phyloP scores from a whole-genome alignment of 176 grass and related monocot genomes.

The Phyllostachys edulis region DNA sequence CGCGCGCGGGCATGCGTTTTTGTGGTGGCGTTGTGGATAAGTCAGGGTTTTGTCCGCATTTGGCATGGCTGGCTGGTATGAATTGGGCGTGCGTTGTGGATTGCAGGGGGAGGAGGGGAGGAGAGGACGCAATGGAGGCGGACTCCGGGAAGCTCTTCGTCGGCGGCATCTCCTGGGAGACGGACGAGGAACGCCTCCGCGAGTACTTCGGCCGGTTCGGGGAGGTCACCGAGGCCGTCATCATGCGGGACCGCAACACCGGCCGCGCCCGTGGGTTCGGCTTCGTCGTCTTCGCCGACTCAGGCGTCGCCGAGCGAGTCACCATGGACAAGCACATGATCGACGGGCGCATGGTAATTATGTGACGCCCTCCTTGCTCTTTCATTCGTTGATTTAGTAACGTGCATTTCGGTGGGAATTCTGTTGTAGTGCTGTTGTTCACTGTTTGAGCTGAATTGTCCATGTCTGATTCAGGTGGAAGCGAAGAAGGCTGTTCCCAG shows the following conservation, averaged over 20 bases:
- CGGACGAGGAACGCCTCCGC: conserved; percentile 85
- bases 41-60: conserved; percentile 49
- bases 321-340: conserved; percentile 95
- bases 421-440: conserved; percentile 26
- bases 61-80: conserved; percentile 46
- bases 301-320: conserved; percentile 62
- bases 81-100: conserved; percentile 43
- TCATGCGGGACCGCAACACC: conserved; percentile 88
- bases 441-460: conserved; percentile 20
- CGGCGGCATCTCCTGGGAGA: conserved; percentile 97
- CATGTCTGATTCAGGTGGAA: conserved; percentile 61
- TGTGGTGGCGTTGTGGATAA: conserved; percentile 53
- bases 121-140: conserved; percentile 66
- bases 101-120: conserved; percentile 73
- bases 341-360: conserved; percentile 87
- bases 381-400: neutral
- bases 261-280: conserved; percentile 93
- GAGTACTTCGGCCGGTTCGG: conserved; percentile 83
- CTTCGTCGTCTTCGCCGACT: conserved; percentile 78
- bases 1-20: conserved; percentile 28
- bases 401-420: conserved; percentile 39
- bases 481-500: conserved; percentile 92
- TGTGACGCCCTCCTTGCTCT: neutral
- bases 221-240: conserved; percentile 89
- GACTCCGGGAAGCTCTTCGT: conserved; percentile 96